Percentiles rank a stretch among this genome's conserved stretches.
These are phyloP conservation scores for Clitopilus hobsonii DNA, from an alignment of 768 basidiomycete species.

Conservation along the genomic window DNA sequence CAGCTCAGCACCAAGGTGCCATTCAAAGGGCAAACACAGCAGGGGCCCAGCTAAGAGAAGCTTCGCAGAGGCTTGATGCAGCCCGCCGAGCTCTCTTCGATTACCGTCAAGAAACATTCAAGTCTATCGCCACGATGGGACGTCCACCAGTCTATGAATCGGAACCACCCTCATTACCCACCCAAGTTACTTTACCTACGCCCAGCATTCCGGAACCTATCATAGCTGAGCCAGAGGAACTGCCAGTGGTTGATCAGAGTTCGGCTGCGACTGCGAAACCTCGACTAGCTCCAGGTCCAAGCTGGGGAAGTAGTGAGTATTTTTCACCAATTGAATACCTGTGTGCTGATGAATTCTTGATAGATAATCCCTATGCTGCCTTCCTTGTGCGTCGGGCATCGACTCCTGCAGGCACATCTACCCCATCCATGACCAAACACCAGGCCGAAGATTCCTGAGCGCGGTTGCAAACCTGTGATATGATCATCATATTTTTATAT, in stretches of 20 bases:
- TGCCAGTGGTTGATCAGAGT: background rate
- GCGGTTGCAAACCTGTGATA: no score
- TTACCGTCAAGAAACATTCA: constrained; percentile 18
- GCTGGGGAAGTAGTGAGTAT: constrained; percentile 28
- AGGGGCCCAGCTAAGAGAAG: constrained; percentile 21
- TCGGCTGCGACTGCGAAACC: background rate
- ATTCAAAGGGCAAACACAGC: constrained; percentile 22
- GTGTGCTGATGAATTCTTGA: background rate
- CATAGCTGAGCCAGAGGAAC: background rate
- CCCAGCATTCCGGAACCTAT: background rate
- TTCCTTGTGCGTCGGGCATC: background rate
- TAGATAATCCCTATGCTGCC: constrained; percentile 18
- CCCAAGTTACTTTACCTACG: background rate
- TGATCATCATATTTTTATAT: no score
- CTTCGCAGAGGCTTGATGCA: constrained; percentile 20
- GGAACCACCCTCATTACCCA: constrained; percentile 1
- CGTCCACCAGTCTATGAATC: constrained; percentile 25
- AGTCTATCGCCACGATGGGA: constrained; percentile 20
- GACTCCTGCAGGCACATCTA: background rate
- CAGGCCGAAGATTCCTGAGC: no score
- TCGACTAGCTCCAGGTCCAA: background rate
- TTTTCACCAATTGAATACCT: background rate
- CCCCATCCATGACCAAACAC: no score
- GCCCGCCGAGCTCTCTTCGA: constrained; percentile 22
- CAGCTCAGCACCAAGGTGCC: constrained; percentile 24